Evolutionary conservation across 2,329 filamentous ascomycete species (phyloP).

Genomic region (Fusarium sp.): DNA sequence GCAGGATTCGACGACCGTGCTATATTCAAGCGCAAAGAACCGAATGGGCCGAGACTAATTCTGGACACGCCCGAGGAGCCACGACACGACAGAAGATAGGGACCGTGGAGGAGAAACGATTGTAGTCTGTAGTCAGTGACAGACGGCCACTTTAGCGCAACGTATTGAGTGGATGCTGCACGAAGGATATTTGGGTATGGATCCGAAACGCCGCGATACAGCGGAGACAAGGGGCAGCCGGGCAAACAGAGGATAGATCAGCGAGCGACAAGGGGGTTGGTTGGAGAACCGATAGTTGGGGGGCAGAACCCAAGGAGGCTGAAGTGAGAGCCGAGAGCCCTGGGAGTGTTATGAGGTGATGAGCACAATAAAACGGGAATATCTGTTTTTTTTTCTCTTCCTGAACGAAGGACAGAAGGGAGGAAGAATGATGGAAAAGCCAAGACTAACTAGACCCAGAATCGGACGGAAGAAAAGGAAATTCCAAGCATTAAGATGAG

Average conservation of each 20-base stretch:
- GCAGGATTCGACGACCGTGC: background rate
- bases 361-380: background rate
- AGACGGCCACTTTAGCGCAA: constrained; percentile 18
- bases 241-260: constrained; percentile 25
- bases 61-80: background rate
- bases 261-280: constrained; percentile 39
- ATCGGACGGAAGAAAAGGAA: constrained; percentile 11
- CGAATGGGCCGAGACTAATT: background rate
- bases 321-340: constrained; percentile 5
- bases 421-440: constrained; percentile 11
- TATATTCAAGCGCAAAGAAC: constrained; percentile 3
- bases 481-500: constrained; percentile 30
- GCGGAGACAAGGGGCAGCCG: constrained; percentile 23
- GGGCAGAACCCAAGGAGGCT: constrained; percentile 8
- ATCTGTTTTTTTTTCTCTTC: background rate
- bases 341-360: constrained; percentile 22
- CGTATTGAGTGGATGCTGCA: constrained; percentile 23
- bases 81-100: constrained; percentile 4
- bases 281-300: constrained; percentile 22
- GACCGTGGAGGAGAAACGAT: constrained; percentile 26
- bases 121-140: constrained; percentile 20
- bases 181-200: constrained; percentile 32
- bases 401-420: constrained; percentile 13
- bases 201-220: constrained; percentile 36
- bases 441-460: constrained; percentile 27